Evolutionary conservation across 2,329 filamentous ascomycete genomes (phyloP), one percentile per base, ranked within the genome.

Genomic region (Aureobasidium musti): DNA sequence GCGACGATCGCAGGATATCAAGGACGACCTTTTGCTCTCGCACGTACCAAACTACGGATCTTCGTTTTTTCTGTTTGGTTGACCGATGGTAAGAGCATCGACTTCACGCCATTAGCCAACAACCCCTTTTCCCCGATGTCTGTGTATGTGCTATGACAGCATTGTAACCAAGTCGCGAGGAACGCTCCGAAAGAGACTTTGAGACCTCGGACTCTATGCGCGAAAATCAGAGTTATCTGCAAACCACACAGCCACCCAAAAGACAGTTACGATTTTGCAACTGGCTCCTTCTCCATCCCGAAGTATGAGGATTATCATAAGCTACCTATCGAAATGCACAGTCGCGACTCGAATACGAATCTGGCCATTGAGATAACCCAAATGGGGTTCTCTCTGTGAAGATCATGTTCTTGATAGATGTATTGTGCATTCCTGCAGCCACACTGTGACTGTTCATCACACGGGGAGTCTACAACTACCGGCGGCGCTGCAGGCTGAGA

Each of bases 151-250:
- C 39, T 30, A 59, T 59, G 54, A 59, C 43, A 23, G 43, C 57
- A 61, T 61, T 47, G 26, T 17, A 3, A 47, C 17, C 10, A 28
- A 61, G n/a, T 11, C 26, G 7, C 14, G 57, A 28, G n/a, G 10
- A 49, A 61, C 28, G 43, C 37, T 14, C 28, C 57, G 39, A 61
- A 61, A 61, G 43, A 61, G 57, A 61, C 57, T 61, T 61, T 47
- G 41, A 14, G 54, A 59, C 54, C 54, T 43, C 37, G 53, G 11
- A 7, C 35, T 17, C 17, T 37, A 57, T 30, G 37, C 21, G 39
- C 8, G 26, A 49, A 49, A 19, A 37, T 49, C 57, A 49, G 26
- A 61, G 28, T 49, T 49, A 45, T 47, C 57, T 49, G 57, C 28
- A 47, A 43, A 30, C 37, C 19, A 45, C 56, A 11, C 39, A 26